These are phyloP conservation scores for Geranium brycei DNA, from an alignment of 345 rosid species.

Conservation along the genomic window DNA sequence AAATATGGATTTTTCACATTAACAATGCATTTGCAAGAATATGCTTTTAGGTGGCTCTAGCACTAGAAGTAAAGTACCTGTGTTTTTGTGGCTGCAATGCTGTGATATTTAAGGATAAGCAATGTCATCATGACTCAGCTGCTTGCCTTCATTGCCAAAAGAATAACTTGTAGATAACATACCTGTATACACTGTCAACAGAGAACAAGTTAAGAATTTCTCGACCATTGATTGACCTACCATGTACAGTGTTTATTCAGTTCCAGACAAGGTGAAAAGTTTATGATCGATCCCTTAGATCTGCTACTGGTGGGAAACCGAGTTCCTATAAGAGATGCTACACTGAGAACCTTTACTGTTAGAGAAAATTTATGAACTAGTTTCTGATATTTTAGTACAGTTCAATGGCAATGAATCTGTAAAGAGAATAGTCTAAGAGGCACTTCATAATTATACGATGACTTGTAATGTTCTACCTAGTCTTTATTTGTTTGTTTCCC, in stretches of 20 bases:
- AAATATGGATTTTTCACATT: not conserved
- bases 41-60: not conserved
- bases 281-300: too few species aligned
- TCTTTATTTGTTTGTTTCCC: not conserved
- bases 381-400: too few species aligned
- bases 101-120: not conserved
- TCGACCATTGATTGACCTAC: too few species aligned
- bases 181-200: too few species aligned
- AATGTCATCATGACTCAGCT: not conserved
- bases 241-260: too few species aligned
- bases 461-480: not conserved
- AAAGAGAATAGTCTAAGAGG: too few species aligned
- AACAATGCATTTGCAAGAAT: not conserved
- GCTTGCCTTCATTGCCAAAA: not conserved
- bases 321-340: not conserved
- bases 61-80: not conserved
- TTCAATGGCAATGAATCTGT: too few species aligned
- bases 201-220: too few species aligned
- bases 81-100: not conserved
- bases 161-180: not conserved
- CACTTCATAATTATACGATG: too few species aligned
- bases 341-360: too few species aligned
- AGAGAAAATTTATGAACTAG: too few species aligned
- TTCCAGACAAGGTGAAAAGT: too few species aligned
- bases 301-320: not conserved